Percentiles rank a stretch among this genome's conserved stretches.
Conservation (phyloP, 83 land plant genomes). For the Diphasiastrum complanatum region DNA sequence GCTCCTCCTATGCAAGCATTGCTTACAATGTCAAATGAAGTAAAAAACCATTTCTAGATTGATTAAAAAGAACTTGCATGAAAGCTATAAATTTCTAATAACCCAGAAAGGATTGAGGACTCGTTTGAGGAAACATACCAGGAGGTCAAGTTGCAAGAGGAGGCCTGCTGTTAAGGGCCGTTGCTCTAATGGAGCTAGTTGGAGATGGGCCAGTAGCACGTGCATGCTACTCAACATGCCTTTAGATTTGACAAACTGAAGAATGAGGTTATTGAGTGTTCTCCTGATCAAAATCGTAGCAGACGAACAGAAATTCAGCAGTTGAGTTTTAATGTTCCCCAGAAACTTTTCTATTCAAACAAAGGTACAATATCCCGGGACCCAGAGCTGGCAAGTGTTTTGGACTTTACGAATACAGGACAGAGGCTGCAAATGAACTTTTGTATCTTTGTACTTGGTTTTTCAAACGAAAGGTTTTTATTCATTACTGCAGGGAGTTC, state of each 20-base stretch:
- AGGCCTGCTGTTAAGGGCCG: conserved; percentile 41
- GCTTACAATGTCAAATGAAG: conserved; percentile 27
- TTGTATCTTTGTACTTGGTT: no score
- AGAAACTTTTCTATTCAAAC: no score
- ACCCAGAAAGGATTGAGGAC: not conserved
- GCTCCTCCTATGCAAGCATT: no score
- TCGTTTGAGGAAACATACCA: conserved; percentile 32
- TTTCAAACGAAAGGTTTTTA: no score
- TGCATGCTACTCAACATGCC: conserved; percentile 37
- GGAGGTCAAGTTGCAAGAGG: conserved; percentile 47
- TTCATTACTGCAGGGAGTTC: no score
- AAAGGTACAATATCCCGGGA: no score
- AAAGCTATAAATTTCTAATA: not conserved
- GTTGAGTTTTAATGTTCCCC: no score
- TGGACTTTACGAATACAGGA: no score
- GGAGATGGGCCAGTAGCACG: conserved; percentile 39
- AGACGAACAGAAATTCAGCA: not conserved
- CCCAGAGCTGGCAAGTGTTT: no score
- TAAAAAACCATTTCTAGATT: not conserved
- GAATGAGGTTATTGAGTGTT: conserved; percentile 21
- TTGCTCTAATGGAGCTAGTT: conserved; percentile 32
- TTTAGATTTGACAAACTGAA: conserved; percentile 32
- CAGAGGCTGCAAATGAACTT: no score
- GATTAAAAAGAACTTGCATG: not conserved
- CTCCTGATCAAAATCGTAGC: conserved; percentile 26